Percentiles rank a stretch among this genome's conserved stretches.
phyloP scores from a whole-genome alignment of 208 protist genomes.

The Naegleria fowleri region DNA sequence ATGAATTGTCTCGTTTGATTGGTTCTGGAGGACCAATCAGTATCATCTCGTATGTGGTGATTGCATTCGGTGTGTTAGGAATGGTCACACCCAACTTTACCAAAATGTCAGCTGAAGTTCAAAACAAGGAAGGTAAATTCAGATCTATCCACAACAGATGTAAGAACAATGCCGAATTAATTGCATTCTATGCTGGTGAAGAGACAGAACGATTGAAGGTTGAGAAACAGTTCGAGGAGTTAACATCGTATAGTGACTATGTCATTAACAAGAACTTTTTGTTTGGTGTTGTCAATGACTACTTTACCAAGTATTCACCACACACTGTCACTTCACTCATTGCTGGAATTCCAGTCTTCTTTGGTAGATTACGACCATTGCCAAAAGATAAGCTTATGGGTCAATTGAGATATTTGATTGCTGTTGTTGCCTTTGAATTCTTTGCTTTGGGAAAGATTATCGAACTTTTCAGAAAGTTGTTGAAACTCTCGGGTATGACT shows the following conservation, averaged over 20 bases:
- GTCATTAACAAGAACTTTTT: slow-evolving; percentile 12
- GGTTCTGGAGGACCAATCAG: not conserved
- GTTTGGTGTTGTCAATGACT: slow-evolving; percentile 18
- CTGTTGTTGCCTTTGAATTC: slow-evolving; percentile 7
- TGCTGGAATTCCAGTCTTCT: not conserved
- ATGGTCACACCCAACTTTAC: slow-evolving; percentile 21
- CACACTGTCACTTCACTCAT: not conserved
- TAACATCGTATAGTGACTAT: not conserved
- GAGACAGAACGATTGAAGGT: not conserved
- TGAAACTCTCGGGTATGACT: not conserved
- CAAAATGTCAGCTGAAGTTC: not conserved
- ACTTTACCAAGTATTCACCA: slow-evolving; percentile 18
- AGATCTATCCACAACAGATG: not conserved
- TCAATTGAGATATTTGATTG: not conserved
- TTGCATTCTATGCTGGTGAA: slow-evolving; percentile 24
- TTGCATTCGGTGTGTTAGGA: not conserved
- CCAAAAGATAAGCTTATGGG: not conserved
- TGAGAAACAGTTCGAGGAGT: not conserved
- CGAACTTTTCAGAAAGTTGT: slow-evolving; percentile 5
- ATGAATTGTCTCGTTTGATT: not conserved
- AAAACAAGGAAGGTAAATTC: slow-evolving; percentile 19
- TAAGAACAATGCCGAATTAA: not conserved
- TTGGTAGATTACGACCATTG: not conserved
- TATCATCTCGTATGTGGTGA: not conserved
- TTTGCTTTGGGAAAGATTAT: slow-evolving; percentile 18